Conservation (phyloP, 2,329 filamentous ascomycete genomes). For the Diaporthe sp. region DNA sequence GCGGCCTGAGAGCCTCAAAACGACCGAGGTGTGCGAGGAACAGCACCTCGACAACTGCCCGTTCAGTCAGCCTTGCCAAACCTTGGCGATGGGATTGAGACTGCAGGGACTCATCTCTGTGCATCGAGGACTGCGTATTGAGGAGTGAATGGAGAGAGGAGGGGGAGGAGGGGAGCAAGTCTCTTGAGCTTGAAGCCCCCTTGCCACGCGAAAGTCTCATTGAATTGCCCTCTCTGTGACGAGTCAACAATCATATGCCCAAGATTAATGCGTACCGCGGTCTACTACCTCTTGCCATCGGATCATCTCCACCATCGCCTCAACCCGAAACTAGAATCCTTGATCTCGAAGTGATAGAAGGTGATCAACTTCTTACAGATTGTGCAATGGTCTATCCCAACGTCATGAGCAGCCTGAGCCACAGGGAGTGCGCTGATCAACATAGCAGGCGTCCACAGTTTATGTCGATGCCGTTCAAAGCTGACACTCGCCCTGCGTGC, state of each 20-base stretch:
- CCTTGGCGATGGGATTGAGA: neutral
- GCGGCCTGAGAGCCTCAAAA: constrained; percentile 28
- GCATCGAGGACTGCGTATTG: neutral
- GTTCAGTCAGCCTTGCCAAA: constrained; percentile 8
- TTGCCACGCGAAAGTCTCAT: neutral
- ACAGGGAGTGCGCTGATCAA: constrained; percentile 21
- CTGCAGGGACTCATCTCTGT: neutral
- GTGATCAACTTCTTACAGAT: constrained; percentile 24
- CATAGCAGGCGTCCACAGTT: constrained; percentile 26
- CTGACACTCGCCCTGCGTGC: constrained; percentile 24
- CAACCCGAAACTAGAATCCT: constrained; percentile 14
- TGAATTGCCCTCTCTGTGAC: neutral
- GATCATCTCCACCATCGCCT: constrained; percentile 17
- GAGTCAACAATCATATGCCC: constrained; percentile 24
- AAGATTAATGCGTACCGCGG: constrained; percentile 17
- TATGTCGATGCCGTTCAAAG: constrained; percentile 25
- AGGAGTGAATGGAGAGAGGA: neutral
- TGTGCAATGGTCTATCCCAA: constrained; percentile 26
- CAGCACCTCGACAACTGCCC: neutral
- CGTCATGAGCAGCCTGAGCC: constrained; percentile 13
- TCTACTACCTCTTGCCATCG: neutral
- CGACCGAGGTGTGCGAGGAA: neutral
- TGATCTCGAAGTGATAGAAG: neutral
- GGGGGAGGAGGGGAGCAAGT: neutral
- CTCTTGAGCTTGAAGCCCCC: neutral